Evolutionary conservation across 164 flowering plant genomes (phyloP).

Genomic region (Sextonia rubra): DNA sequence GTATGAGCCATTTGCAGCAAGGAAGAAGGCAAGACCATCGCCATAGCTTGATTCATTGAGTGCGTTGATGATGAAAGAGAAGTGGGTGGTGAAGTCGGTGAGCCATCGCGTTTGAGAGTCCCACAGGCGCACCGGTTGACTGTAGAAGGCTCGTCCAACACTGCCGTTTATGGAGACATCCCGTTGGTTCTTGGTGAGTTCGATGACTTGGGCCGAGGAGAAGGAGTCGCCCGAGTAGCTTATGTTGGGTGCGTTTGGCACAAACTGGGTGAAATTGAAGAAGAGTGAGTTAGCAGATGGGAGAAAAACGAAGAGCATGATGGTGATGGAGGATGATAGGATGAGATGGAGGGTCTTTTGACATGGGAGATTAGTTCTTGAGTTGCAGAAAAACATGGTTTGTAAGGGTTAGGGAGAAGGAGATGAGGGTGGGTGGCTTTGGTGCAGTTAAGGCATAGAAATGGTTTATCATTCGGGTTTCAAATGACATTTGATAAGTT

Average conservation of each 20-base stretch:
- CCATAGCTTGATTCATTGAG: conserved; percentile 3
- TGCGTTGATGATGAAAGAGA: conserved; percentile 27
- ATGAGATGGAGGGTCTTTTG: neutral
- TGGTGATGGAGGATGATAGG: neutral
- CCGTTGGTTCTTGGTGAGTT: neutral
- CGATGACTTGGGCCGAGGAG: neutral
- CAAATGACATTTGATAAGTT: no score
- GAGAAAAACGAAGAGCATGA: conserved; percentile 5
- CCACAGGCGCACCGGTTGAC: conserved; percentile 6
- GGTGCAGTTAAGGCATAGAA: no score
- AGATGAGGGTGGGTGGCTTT: neutral
- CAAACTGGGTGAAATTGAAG: conserved; percentile 29
- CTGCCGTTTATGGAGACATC: neutral
- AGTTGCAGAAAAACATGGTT: conserved; percentile 14
- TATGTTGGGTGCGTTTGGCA: conserved; percentile 6
- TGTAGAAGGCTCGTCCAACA: conserved; percentile 12
- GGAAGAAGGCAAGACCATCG: conserved; percentile 33
- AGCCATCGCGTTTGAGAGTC: neutral
- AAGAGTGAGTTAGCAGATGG: conserved; percentile 9
- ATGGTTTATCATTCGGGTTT: no score
- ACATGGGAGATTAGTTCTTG: neutral
- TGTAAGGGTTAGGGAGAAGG: neutral
- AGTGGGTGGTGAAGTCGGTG: conserved; percentile 44
- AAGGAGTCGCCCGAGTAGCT: neutral
- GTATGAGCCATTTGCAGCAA: conserved; percentile 22